Percentiles rank a stretch among this genome's conserved stretches.
Conservation (phyloP, 176 grass and related monocot genomes). For the Thalia dealbata region DNA sequence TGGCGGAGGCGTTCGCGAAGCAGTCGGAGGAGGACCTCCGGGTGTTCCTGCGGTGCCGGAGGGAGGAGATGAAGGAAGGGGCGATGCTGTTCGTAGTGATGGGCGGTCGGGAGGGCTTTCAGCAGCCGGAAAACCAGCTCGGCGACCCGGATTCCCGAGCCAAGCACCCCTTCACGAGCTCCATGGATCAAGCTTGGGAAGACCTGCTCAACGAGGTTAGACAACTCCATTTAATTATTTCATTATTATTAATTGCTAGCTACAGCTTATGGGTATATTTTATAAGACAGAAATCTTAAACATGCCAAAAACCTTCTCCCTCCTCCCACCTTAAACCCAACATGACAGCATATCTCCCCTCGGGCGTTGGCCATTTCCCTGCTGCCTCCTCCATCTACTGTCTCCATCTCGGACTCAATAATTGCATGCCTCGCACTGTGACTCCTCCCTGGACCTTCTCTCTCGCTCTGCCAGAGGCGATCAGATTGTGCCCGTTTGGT, state of each 20-base stretch:
- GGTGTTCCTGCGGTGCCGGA: slow-evolving; percentile 10
- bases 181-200: slow-evolving; percentile 25
- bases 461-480: neutral
- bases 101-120: neutral
- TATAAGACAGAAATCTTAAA: no score
- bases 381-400: neutral
- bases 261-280: no score
- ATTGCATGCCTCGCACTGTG: neutral
- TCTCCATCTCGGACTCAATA: neutral
- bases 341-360: neutral
- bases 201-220: slow-evolving; percentile 30
- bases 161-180: neutral
- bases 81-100: slow-evolving; percentile 24
- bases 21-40: slow-evolving; percentile 20
- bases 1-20: slow-evolving; percentile 16
- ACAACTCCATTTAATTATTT: no score
- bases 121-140: slow-evolving; percentile 6
- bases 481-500: neutral
- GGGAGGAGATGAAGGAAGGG: slow-evolving; percentile 17
- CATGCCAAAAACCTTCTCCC: neutral
- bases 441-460: neutral
- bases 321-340: slow-evolving; percentile 9
- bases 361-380: slow-evolving; percentile 2
- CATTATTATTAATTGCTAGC: no score
- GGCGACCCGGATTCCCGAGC: slow-evolving; percentile 7